Percentiles rank a stretch among this genome's conserved stretches.
These are phyloP conservation scores for Polygonum aviculare DNA, from an alignment of 148 eudicot genomes.

Conservation along the genomic window DNA sequence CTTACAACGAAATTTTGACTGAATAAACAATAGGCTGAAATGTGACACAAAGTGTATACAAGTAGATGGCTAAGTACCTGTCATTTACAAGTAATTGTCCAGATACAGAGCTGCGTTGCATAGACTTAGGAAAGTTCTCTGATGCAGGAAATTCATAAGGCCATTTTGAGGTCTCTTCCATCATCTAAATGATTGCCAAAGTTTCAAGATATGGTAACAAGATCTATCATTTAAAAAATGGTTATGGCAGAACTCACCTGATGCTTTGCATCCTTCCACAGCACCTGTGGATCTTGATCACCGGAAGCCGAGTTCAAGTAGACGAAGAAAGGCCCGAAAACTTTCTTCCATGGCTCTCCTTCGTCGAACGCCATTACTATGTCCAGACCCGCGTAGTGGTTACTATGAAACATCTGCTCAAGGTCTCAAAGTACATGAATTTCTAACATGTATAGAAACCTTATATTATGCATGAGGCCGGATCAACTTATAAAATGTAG, in stretches of 20 bases:
- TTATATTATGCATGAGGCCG: neutral
- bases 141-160: conserved; percentile 55
- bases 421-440: neutral
- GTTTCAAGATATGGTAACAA: neutral
- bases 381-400: conserved; percentile 6
- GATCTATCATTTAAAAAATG: neutral
- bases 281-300: neutral
- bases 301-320: conserved; percentile 6
- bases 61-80: conserved; percentile 20
- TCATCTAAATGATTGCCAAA: conserved; percentile 22
- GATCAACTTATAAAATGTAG: no score
- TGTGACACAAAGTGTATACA: neutral
- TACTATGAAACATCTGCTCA: conserved; percentile 44
- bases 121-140: conserved; percentile 25
- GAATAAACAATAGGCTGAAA: no score
- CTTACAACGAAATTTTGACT: neutral
- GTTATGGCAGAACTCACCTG: conserved; percentile 26
- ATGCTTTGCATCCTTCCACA: conserved; percentile 49
- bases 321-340: neutral
- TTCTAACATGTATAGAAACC: neutral
- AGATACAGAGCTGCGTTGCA: conserved; percentile 26
- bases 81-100: conserved; percentile 41
- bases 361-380: neutral
- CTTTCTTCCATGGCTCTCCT: conserved; percentile 11
- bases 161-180: conserved; percentile 44